Percentiles rank a stretch among this genome's conserved stretches.
Evolutionary conservation across 352 stramenopile genomes (phyloP).

Genomic region (Phytophthora fragariaefolia): DNA sequence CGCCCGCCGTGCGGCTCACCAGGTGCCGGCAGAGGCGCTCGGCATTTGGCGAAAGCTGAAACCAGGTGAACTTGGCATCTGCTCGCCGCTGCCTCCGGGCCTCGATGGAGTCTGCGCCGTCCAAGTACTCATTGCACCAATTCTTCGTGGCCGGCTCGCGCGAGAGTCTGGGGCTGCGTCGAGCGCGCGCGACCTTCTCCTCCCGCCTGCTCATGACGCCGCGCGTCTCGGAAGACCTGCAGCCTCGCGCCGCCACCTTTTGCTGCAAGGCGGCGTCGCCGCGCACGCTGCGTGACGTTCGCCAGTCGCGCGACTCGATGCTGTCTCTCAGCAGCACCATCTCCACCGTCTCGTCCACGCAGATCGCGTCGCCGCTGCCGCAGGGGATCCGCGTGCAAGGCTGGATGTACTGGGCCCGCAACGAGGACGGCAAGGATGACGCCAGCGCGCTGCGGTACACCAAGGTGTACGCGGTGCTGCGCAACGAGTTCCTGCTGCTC

Average conservation of each 20-base stretch:
- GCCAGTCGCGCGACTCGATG: slow-evolving; percentile 33
- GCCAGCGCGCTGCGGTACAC: slow-evolving; percentile 57
- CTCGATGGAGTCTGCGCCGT: slow-evolving; percentile 34
- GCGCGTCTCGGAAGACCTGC: slow-evolving; percentile 4
- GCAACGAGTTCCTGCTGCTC: slow-evolving; percentile 74
- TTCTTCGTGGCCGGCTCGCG: slow-evolving; percentile 34
- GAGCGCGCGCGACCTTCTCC: slow-evolving; percentile 31
- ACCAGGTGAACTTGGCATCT: slow-evolving; percentile 34
- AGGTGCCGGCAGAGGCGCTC: slow-evolving; percentile 1
- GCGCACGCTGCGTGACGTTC: slow-evolving; percentile 19
- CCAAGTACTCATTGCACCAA: slow-evolving; percentile 40
- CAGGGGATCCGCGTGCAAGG: slow-evolving; percentile 51
- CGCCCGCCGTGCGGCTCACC: neutral
- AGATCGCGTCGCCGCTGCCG: slow-evolving; percentile 40
- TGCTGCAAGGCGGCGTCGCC: slow-evolving; percentile 18
- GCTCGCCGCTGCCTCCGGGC: slow-evolving; percentile 1
- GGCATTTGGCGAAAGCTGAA: slow-evolving; percentile 35
- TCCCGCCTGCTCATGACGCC: slow-evolving; percentile 10
- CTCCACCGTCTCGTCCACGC: slow-evolving; percentile 26
- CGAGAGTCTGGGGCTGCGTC: slow-evolving; percentile 30
- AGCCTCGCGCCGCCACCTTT: slow-evolving; percentile 27
- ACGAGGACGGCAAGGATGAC: slow-evolving; percentile 22
- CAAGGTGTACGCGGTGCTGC: slow-evolving; percentile 75
- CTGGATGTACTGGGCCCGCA: slow-evolving; percentile 82
- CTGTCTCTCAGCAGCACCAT: slow-evolving; percentile 34